Evolutionary conservation across 192 early-diverging fungal species (phyloP), one percentile per base, ranked within the genome.

Genomic region (Coemansia umbellata): DNA sequence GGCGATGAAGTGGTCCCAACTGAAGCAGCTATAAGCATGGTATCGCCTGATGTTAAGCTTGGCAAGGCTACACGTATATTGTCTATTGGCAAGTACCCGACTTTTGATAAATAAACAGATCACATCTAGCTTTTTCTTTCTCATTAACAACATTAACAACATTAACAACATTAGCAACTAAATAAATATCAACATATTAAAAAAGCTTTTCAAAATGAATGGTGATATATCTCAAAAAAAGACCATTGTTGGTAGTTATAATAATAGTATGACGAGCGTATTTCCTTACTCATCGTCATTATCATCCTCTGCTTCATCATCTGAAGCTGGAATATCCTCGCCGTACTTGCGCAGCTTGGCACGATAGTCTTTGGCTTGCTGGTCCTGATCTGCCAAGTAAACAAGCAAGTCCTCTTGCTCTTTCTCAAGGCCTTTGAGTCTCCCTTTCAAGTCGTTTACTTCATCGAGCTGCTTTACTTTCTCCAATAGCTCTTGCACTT

Each of bases 351-450:
- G 74, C 56, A 86, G 66, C 40, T 66, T 68, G 21, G 56, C 58
- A 13, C 81, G 77, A 57, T 80, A 75, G 24, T 78, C 64, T 54
- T 79, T 80, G 37, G 81, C 78, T 55, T 79, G 79, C 23, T 80
- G 79, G 50, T 93, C 91, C 58, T 91, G 90, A 39, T 95, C 93
- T 2, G 88, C 89, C 53, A 93, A 58, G 45, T 82, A 89, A 24
- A 91, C 83, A 30, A 93, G 71, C 47, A 93, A 57, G 58, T 95
- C 92, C 47, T 93, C 92, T 43, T 90, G 88, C 54, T 92, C 89
- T 47, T 80, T 82, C 60, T 84, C 82, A 18, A 67, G 18, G 3
- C 45, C 42, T 0, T 58, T 57, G 3, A 78, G 24, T 48, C 54
- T 75, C 58, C 33, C 87, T 53, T 53, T 81, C 30, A 59, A 51